Evolutionary conservation across 257 asterid species (phyloP), one percentile per base, ranked within the genome.

Genomic region (Nyctanthes arbortristis): DNA sequence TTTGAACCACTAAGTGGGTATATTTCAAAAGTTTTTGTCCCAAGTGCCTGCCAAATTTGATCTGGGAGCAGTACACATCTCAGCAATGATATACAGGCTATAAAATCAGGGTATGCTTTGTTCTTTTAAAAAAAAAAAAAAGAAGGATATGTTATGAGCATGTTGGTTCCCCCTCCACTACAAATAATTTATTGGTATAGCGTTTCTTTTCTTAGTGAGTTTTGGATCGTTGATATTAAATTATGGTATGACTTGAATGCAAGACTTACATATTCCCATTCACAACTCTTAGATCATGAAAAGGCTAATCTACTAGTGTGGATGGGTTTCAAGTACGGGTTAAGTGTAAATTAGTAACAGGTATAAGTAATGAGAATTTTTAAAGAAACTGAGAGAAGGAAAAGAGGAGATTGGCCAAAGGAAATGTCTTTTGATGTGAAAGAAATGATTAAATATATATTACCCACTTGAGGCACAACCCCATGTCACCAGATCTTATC

Each of bases 401-500:
- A 77, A 77, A 73, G 73, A 56, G 34, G 47, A 66, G 71, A 75
- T 65, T 68, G 84, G 78, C 73, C 68, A 52, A 55, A 68, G 45
- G 58, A 55, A 73, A 65, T 67, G 24, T 73, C 61, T 67, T 63
- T 61, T 78, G 87, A 84, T 68, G 82, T 61, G 81, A 84, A 85
- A 79, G 85, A 86, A 76, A 86, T 80, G 83, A 82, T 84, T 80
- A 82, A 69, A 72, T 79, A 69, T 82, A 70, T 75, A 79, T 71
- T 82, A 75, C 81, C 89, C 92, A 84, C 91, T 83, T 62, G 71
- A 83, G 80, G 80, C 74, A 75, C 88, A 79, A 64, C 28, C 62
- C 81, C 73, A 68, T 75, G 81, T 84, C 84, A 82, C 77, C 95
- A 73, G 78, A 84, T 88, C 91, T 84, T 82, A 79, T n/a, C n/a